These are phyloP conservation scores for Tricholoma sp. DNA, from an alignment of 768 basidiomycete species.

Conservation along the genomic window DNA sequence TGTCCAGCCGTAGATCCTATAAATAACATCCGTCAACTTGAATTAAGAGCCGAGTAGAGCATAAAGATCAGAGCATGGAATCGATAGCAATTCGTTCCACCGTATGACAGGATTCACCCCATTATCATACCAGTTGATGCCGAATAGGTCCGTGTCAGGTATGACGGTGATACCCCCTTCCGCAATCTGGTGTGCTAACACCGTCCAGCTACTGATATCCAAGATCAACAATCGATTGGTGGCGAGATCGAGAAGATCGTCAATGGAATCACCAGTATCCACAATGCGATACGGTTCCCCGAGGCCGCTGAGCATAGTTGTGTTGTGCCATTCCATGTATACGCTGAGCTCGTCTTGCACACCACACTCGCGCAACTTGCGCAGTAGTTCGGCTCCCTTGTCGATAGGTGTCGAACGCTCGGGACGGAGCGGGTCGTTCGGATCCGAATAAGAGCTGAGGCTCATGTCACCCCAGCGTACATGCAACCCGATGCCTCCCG, in stretches of 20 bases:
- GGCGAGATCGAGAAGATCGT: slow-evolving; percentile 1
- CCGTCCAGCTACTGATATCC: slow-evolving; percentile 3
- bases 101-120: slow-evolving; percentile 3
- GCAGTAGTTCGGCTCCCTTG: background rate
- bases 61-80: background rate
- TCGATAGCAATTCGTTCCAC: background rate
- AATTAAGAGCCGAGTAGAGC: background rate
- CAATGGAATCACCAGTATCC: background rate
- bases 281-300: slow-evolving; percentile 1
- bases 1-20: too few species aligned
- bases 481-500: slow-evolving; percentile 1
- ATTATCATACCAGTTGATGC: slow-evolving; percentile 3
- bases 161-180: slow-evolving; percentile 1
- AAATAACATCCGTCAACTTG: too few species aligned
- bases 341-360: slow-evolving; percentile 3
- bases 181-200: slow-evolving; percentile 1
- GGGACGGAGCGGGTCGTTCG: background rate
- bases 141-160: background rate
- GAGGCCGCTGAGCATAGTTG: background rate
- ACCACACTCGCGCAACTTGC: slow-evolving; percentile 1
- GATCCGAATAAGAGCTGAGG: background rate
- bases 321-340: slow-evolving; percentile 4
- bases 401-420: slow-evolving; percentile 1
- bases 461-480: slow-evolving; percentile 1
- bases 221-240: slow-evolving; percentile 1